Base-by-base conservation (phyloP, 371 early-diverging fungal species). In the Nematocida parisii region DNA sequence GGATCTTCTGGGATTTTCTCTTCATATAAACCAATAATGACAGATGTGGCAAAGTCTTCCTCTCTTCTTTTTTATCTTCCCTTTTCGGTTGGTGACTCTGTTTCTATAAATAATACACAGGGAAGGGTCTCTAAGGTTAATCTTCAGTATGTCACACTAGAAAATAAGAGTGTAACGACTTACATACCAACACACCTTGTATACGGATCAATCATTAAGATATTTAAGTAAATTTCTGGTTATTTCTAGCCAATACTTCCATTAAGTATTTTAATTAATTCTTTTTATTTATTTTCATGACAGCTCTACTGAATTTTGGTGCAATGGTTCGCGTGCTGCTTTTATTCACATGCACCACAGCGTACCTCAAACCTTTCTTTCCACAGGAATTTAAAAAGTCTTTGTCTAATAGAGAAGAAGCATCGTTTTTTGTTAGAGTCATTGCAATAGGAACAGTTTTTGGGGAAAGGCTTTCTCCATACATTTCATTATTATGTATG, bases 281-380 rank as follows among this genome's bases (percentile, higher is more conserved):
- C 9, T 33, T 20, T 66, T 66, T 58, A 22, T 33, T 64, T 58
- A 20, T 66, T 42, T 52, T 33, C 33, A 87, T 87, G 87, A 83
- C 85, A 54, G 93, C 92, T 57, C 88, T 93, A 52, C 91, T 92
- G 80, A 90, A 92, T 85, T 91, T 93, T 73, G 89, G 91, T 70
- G 90, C 91, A 39, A 86, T 92, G 47, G 83, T 92, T n/a, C 87
- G 91, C 46, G 90, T 91, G 18, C 84, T 92, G 54, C 84, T 92
- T 45, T 87, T 92, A 4, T 72, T 90, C 50, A 90, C 92, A 58
- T 92, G 92, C 85, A 92, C 93, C 4, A 90, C 90, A 85, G 90
- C 92, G 22, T 92, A 91, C 84, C 83, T 91, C 27, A 88, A 90
- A 39, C 90, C 90, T 33, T 90, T 90, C 83, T 90, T 91, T 72